A percentile compares a stretch with the other conserved stretches of the same genome.
phyloP scores from a whole-genome alignment of 768 basidiomycete species.

The Auricularia cornea region DNA sequence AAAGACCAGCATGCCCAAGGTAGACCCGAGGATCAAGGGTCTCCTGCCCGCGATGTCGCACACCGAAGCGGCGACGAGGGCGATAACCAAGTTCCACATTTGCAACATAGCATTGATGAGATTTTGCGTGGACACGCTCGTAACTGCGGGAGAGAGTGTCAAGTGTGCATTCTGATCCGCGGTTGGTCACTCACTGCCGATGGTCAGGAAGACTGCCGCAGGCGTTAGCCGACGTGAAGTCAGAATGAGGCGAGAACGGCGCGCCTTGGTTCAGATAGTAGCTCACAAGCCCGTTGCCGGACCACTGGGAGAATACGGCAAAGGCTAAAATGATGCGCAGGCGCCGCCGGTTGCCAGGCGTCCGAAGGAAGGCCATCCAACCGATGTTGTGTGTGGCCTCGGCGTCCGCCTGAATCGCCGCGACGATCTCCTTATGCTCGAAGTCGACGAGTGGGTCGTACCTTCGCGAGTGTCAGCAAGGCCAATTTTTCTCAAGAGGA shows the following conservation, averaged over 20 bases:
- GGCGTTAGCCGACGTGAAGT: no score
- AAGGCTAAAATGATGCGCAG: conserved; percentile 61
- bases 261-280: conserved; percentile 35
- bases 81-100: conserved; percentile 70
- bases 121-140: conserved; percentile 36
- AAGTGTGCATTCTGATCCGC: no score
- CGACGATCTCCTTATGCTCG: conserved; percentile 41
- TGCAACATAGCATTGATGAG: conserved; percentile 82
- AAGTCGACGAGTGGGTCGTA: neutral
- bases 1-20: conserved; percentile 11
- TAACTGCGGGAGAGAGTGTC: conserved; percentile 11
- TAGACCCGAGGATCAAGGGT: conserved; percentile 42
- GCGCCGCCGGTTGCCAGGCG: conserved; percentile 58
- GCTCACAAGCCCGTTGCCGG: conserved; percentile 55
- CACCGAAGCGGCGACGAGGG: conserved; percentile 45
- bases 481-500: conserved; percentile 24
- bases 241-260: no score
- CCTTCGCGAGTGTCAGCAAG: neutral
- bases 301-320: conserved; percentile 66
- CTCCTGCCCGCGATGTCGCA: conserved; percentile 64
- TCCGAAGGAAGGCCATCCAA: conserved; percentile 46
- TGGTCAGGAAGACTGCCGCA: no score
- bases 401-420: conserved; percentile 56
- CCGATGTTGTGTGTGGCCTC: conserved; percentile 41
- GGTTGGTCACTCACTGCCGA: no score